Evolutionary conservation across 257 asterid species (phyloP), one percentile per base, ranked within the genome.

Genomic region (Capsicum baccatum): DNA sequence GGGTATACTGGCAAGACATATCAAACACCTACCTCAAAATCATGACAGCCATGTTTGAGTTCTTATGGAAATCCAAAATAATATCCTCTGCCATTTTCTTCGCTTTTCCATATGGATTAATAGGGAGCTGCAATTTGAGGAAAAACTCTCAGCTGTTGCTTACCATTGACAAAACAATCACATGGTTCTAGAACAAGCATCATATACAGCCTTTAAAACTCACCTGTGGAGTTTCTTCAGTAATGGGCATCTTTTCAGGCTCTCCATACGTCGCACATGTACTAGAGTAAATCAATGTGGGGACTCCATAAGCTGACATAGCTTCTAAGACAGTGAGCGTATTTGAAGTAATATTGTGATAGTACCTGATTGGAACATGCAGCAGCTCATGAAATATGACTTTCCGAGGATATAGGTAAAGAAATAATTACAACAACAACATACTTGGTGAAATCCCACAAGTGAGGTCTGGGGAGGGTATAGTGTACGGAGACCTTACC

Each of bases 61-160:
- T 95, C 84, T 89, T 94, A 81, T 94, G 97, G 86, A 93, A 94
- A 90, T 95, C 99, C 76, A 95, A 89, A 86, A 95, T 94, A 50
- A 95, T 94, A 89, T 95, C 99, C 87, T 95, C 99, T 5, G 99
- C 97, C 99, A 95, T 95, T 89, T 95, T 95, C 94, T 95, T 95
- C 87, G 99, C 99, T 89, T 95, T 94, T 66, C 99, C 98, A 85
- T 95, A 95, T 21, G 99, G 99, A 88, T 95, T 95, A 81, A 95
- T 94, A 48, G 99, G 99, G 79, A 90, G 83, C 98, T 95, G 91
- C 88, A 89, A 8, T 54, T 79, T 35, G 76, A 42, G 19, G 16
- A 79, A 79, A 71, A 82, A 67, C 81, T 10, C 76, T 57, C 87
- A 86, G 85, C 42, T 80, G 55, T 42, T 71, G 19, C 50, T 48